Base-by-base conservation (phyloP, 106 monocot species). In the Hemerocallis citrina region DNA sequence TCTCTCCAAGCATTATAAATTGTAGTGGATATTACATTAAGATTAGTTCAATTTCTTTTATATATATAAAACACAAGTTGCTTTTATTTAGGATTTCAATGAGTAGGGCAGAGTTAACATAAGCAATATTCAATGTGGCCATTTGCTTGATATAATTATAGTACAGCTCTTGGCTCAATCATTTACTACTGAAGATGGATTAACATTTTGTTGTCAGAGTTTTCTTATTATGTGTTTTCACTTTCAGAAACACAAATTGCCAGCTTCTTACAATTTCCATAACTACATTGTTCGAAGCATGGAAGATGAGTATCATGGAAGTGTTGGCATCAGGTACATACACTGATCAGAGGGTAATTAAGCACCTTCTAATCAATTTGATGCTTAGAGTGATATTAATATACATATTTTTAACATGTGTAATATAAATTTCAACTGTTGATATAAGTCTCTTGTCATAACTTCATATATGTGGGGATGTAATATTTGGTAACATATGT, bases 211-310 rank as follows among this genome's bases (percentile, higher is more conserved):
- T 14, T 37, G 0, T 60, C 30, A 17, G 44, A 44, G n/a, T 30
- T 43, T 13, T 43, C 9, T 39, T 29, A 60, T 52, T 11, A 21
- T 16, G 31, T 50, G 65, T 12, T 66, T 24, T 66, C 28, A 46
- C 66, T 77, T 81, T 61, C 78, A 92, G 92, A 82, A 87, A 65
- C 92, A 92, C 64, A 87, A 78, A 62, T 60, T 92, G 22, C 87
- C 83, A n/a, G 46, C 63, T 55, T 78, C 87, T 29, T 92, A 92
- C 70, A 63, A 92, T 62, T 92, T 92, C 57, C 92, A 92, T 22
- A 92, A 87, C 39, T 92, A 84, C 57, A 87, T 92, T 69, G 92
- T 92, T 49, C 75, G 92, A 37, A 87, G 92, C 81, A 92, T 92
- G 92, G 92, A 92, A 76, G 87, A 92, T 72, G 87, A 92, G 64